Base-by-base conservation (phyloP, 2,329 filamentous ascomycete genomes). In the Sporothrix brasiliensis region DNA sequence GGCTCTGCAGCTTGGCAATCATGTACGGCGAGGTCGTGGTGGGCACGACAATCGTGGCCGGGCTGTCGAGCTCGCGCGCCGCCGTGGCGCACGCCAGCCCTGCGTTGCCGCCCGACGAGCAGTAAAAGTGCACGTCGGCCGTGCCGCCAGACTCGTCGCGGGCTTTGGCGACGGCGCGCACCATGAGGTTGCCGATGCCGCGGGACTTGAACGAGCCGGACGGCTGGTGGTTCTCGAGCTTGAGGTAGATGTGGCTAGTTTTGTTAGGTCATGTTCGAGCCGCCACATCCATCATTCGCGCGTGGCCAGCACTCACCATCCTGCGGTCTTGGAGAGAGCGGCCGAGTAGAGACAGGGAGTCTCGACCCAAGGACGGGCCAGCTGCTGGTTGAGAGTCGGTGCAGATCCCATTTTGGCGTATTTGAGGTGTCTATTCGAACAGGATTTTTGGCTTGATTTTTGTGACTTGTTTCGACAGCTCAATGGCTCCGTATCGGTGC, bases 181-280 rank as follows among this genome's bases (percentile, higher is more conserved):
- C 83, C 78, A 92, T 88, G 76, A 90, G 86, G 80, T 92, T 87
- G 75, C 91, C 91, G 74, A 94, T 88, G 69, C 90, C 91, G 75
- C 87, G 85, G 56, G 91, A 93, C 79, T 95, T 94, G 87, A 95
- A 96, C 19, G 91, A 93, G 73, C 91, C 91, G 9, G 90, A 91
- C 9, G 92, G 92, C 78, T 96, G 92, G 70, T 92, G 84, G 76
- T 90, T 91, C 75, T 95, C 92, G 71, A 94, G 87, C 79, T 95
- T 95, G 76, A 95, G 88, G 79, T 90, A 92, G 80, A 95, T 87
- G 81, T 90, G 88, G 83, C 91, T 84, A 30, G 9, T 9, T 21
- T 13, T 14, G 21, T 34, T 34, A 34, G 34, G 34, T 34, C 34
- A 34, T 7, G 4, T 7, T 9, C 34, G 34, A 34, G 34, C 34